Percentiles rank a stretch among this genome's conserved stretches.
Evolutionary conservation across 2,329 filamentous ascomycete species (phyloP).

Genomic region (Exophiala sp.): DNA sequence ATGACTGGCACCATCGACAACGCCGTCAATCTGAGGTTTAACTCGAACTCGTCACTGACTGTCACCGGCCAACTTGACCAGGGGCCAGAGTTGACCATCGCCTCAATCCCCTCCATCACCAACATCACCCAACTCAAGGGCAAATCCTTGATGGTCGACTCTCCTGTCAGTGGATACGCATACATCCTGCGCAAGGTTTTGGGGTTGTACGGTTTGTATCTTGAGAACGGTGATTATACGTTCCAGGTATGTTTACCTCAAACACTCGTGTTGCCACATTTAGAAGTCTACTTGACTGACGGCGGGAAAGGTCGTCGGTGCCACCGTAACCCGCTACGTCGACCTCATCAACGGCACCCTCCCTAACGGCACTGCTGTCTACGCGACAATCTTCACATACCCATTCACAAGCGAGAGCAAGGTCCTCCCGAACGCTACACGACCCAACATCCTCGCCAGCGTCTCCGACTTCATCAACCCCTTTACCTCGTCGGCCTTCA

Average conservation of each 20-base stretch:
- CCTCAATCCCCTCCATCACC: conserved; percentile 30
- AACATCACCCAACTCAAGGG: conserved; percentile 27
- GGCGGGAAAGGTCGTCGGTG: conserved; percentile 27
- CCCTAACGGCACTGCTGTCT: conserved; percentile 31
- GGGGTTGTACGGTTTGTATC: conserved; percentile 23
- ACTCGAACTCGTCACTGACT: conserved; percentile 29
- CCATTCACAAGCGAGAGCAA: conserved; percentile 30
- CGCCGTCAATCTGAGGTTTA: conserved; percentile 32
- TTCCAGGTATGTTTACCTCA: conserved; percentile 11
- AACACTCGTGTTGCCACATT: too few species aligned
- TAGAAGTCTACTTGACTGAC: too few species aligned
- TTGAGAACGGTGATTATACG: conserved; percentile 23
- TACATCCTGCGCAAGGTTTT: conserved; percentile 28
- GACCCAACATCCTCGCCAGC: conserved; percentile 29
- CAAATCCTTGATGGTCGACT: conserved; percentile 32
- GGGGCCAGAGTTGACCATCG: conserved; percentile 33
- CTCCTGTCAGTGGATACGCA: conserved; percentile 31
- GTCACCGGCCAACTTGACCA: conserved; percentile 33
- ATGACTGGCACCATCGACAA: conserved; percentile 33
- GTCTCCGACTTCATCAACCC: conserved; percentile 29
- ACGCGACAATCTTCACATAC: conserved; percentile 33
- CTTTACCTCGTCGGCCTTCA: conserved; percentile 26
- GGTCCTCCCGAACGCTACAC: conserved; percentile 15
- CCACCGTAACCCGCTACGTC: conserved; percentile 30
- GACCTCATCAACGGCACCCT: conserved; percentile 28